Percentiles rank a stretch among this genome's conserved stretches.
phyloP scores from a whole-genome alignment of 1,284 basidiomycete genomes.

The Rhodotorula sp. region DNA sequence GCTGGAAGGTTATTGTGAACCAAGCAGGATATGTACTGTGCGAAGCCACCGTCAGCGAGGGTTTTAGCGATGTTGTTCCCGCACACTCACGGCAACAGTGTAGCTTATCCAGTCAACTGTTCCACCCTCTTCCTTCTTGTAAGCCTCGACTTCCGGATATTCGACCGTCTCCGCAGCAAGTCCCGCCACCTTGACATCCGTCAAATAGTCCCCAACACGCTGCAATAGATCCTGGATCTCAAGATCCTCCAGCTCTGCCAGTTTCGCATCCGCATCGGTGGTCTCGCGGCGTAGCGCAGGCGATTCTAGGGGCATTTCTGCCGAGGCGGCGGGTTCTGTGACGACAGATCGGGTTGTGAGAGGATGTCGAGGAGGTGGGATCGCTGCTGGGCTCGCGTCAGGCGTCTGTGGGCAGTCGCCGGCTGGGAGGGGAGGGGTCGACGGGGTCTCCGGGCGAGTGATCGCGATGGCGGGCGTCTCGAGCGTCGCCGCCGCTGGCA shows the following conservation, averaged over 20 bases:
- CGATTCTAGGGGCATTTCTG: neutral
- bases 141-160: neutral
- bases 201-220: conserved; percentile 21
- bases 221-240: conserved; percentile 24
- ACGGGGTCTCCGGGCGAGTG: too few relatives aligned
- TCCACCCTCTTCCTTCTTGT: neutral
- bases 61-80: too few relatives aligned
- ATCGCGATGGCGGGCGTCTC: too few relatives aligned
- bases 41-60: neutral
- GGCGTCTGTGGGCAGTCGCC: too few relatives aligned
- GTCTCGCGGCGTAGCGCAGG: neutral
- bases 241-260: conserved; percentile 29
- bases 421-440: too few relatives aligned
- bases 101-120: conserved; percentile 11
- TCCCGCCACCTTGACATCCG: conserved; percentile 15
- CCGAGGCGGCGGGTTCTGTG: neutral
- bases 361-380: neutral
- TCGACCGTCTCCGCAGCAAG: neutral
- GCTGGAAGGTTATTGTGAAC: conserved; percentile 3
- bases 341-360: neutral
- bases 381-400: neutral
- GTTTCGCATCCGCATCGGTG: neutral
- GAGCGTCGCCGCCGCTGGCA: too few relatives aligned
- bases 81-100: conserved; percentile 12
- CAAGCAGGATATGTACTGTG: conserved; percentile 8